Evolutionary conservation across 176 grass and related monocot genomes (phyloP), one percentile per base, ranked within the genome.

Genomic region (Rhynchospora pubera): DNA sequence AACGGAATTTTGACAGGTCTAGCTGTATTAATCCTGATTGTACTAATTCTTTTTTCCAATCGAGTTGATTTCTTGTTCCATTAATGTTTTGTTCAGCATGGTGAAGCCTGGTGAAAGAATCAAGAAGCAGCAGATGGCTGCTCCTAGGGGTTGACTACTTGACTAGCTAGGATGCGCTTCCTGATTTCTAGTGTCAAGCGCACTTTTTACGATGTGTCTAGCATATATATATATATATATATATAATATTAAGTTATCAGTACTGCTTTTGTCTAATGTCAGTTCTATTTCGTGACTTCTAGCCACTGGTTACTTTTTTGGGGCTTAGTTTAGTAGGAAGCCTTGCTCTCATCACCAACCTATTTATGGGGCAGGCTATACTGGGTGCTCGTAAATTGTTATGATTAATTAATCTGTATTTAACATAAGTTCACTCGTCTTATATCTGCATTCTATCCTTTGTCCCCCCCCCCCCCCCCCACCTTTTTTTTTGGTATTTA

Each of bases 111-210:
- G 90, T 55, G 95, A 97, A 69, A 86, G 84, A 82, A 83, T 97
- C 24, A 92, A 85, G 90, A 97, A 97, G 87, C 95, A 97, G 83
- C 92, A 93, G 84, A 97, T 97, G 92, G 90, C 92, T 0, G 90
- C 92, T 24, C 92, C 95, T 64, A 92, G 92, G 0, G 74, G 90
- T 85, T 97, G 85, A 93, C 78, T 11, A 28, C 26, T 28, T 28
- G 26, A 28, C 26, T 28, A n/a, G n/a, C n/a, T n/a, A 23, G 65
- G 2, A 45, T 63, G 32, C 18, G 42, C 42, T 68, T 28, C 6
- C 6, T 23, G 47, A 10, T 53, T 45, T 71, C 18, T 71, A 19
- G n/a, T 71, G 18, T 52, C 21, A 74, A 74, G 24, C 46, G 19
- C 23, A 53, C 46, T 53, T 39, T n/a, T 75, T 23, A 53, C 2